phyloP scores from a whole-genome alignment of 2,329 filamentous ascomycete species.

The Botrytis squamosa region DNA sequence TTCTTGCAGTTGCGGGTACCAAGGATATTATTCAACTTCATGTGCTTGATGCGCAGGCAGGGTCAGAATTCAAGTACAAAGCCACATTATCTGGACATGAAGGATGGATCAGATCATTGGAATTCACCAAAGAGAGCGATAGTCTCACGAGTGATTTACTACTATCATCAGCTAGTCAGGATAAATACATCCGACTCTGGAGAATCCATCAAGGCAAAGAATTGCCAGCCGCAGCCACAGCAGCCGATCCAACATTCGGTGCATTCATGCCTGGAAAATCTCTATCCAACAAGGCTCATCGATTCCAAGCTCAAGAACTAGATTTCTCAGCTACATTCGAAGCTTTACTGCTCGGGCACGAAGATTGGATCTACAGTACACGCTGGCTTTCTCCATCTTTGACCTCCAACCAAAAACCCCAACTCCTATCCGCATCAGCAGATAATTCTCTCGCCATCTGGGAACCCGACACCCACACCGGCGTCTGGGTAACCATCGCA shows the following conservation, averaged over 20 bases:
- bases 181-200: constrained; percentile 96
- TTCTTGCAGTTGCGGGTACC: constrained; percentile 86
- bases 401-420: constrained; percentile 48
- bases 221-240: constrained; percentile 55
- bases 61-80: constrained; percentile 62
- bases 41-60: constrained; percentile 49
- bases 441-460: constrained; percentile 94
- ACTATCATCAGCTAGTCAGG: constrained; percentile 90
- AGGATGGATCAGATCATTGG: constrained; percentile 87
- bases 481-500: constrained; percentile 85
- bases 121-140: constrained; percentile 65
- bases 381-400: constrained; percentile 40
- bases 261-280: constrained; percentile 66
- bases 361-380: constrained; percentile 96
- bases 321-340: constrained; percentile 89
- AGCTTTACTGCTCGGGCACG: constrained; percentile 87
- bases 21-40: constrained; percentile 79
- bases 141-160: constrained; percentile 64
- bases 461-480: constrained; percentile 79
- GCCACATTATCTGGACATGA: constrained; percentile 86
- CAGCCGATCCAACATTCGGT: constrained; percentile 56
- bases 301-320: constrained; percentile 57
- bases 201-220: constrained; percentile 71
- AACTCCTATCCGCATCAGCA: constrained; percentile 84
- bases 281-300: constrained; percentile 85